A percentile compares a stretch with the other conserved stretches of the same genome.
Conservation (phyloP, 2,329 filamentous ascomycete species). For the Cladosporium sp. region DNA sequence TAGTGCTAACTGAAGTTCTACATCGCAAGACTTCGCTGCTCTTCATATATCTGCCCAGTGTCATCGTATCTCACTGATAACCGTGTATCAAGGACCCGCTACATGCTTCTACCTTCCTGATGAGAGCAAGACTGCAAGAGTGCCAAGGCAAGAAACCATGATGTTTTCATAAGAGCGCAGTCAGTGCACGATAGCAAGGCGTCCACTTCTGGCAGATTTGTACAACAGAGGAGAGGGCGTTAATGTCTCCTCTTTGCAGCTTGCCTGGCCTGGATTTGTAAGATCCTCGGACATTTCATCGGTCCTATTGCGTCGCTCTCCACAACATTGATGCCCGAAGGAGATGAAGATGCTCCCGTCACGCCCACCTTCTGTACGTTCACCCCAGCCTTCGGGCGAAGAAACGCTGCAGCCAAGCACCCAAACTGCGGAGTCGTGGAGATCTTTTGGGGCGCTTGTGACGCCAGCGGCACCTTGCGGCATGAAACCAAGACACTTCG, state of each 20-base stretch:
- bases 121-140: conserved; percentile 5
- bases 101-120: conserved; percentile 12
- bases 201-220: neutral
- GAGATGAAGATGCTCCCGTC: neutral
- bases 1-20: neutral
- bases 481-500: conserved; percentile 9
- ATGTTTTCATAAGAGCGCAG: neutral
- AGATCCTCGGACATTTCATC: neutral
- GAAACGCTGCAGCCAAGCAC: conserved; percentile 11
- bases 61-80: neutral
- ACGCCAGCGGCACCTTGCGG: conserved; percentile 18
- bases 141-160: conserved; percentile 13
- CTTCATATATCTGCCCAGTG: neutral
- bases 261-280: neutral
- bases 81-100: neutral
- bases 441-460: conserved; percentile 4
- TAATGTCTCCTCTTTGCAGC: neutral
- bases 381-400: conserved; percentile 6
- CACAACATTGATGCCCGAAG: neutral
- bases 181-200: conserved; percentile 20
- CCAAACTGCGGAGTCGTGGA: conserved; percentile 11
- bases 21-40: neutral
- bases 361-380: neutral
- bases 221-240: neutral
- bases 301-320: neutral